Conservation (phyloP, 257 asterid species). For the Nicotiana knightiana region DNA sequence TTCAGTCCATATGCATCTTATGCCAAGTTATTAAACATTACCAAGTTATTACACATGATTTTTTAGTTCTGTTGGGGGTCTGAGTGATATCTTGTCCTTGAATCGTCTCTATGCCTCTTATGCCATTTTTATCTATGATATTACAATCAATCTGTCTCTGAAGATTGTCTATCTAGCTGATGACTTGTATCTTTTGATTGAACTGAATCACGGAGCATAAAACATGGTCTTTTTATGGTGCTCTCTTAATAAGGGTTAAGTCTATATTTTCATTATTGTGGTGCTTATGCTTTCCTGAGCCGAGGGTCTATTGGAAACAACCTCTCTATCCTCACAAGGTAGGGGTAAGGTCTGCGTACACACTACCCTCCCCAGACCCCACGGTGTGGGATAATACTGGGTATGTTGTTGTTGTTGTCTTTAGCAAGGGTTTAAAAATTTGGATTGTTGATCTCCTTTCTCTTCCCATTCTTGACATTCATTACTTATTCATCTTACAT, state of each 20-base stretch:
- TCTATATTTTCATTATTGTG: too few species aligned
- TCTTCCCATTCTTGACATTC: neutral
- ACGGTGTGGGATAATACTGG: too few species aligned
- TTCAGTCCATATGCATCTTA: too few species aligned
- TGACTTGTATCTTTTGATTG: neutral
- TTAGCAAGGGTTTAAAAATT: neutral
- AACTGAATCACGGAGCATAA: neutral
- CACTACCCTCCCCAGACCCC: too few species aligned
- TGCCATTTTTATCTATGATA: neutral
- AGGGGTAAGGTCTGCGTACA: too few species aligned
- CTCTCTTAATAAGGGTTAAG: too few species aligned
- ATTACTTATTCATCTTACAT: neutral
- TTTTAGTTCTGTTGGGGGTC: neutral
- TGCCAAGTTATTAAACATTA: neutral
- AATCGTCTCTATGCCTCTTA: neutral
- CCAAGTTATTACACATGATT: neutral
- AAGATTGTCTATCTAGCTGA: neutral
- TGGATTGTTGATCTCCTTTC: neutral
- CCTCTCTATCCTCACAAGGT: too few species aligned
- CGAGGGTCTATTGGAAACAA: too few species aligned
- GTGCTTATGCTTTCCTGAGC: too few species aligned
- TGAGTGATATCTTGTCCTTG: neutral
- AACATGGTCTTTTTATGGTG: neutral
- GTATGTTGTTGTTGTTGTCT: too few species aligned
- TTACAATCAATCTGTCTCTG: neutral